Percentiles rank a stretch among this genome's conserved stretches.
Evolutionary conservation across 2,329 filamentous ascomycete species (phyloP).

Genomic region (Colletotrichum sp.): DNA sequence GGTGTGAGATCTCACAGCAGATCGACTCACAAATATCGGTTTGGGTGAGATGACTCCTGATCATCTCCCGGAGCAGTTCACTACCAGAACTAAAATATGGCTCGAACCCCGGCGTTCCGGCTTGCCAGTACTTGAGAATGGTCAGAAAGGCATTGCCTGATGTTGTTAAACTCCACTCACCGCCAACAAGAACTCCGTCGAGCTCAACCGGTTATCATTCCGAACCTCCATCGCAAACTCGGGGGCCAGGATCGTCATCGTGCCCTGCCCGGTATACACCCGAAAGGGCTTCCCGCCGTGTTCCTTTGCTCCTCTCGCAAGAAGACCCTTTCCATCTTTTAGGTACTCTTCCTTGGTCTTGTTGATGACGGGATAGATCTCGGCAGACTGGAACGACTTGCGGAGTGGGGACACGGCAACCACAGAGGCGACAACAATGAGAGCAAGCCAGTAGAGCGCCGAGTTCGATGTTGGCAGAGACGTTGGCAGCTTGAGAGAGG

Average conservation of each 20-base stretch:
- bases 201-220: slow-evolving; percentile 1
- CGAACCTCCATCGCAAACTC: background rate
- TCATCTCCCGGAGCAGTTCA: slow-evolving; percentile 1
- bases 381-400: background rate
- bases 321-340: background rate
- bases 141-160: background rate
- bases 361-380: slow-evolving; percentile 1
- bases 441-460: background rate
- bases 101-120: background rate
- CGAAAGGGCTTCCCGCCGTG: slow-evolving; percentile 5
- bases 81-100: slow-evolving; percentile 5
- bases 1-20: background rate
- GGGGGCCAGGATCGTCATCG: background rate
- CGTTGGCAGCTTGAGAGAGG: background rate
- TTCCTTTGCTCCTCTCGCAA: background rate
- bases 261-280: background rate
- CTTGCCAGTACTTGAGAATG: background rate
- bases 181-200: slow-evolving; percentile 4
- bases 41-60: background rate
- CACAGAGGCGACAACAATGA: background rate
- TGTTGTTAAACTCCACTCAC: background rate
- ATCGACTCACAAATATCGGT: background rate
- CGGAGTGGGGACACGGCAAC: background rate
- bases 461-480: background rate
- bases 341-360: slow-evolving; percentile 6